phyloP scores from a whole-genome alignment of 345 rosid species.

The Gossypium longicalyx region DNA sequence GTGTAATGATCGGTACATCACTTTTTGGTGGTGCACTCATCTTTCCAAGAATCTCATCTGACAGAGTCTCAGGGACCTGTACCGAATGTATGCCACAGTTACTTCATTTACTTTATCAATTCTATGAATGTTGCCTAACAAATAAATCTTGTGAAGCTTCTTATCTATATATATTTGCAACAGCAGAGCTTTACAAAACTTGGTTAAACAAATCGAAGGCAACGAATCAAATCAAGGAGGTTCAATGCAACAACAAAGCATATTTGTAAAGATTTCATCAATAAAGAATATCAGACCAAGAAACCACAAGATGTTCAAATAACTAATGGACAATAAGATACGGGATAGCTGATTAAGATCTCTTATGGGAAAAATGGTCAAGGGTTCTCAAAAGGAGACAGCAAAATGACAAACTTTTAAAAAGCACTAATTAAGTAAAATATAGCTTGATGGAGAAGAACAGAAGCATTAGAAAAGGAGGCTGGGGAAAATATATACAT shows the following conservation, averaged over 20 bases:
- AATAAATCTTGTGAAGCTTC: not conserved
- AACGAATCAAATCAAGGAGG: not conserved
- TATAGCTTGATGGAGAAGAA: not conserved
- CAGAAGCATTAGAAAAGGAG: not conserved
- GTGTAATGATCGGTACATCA: constrained; percentile 71
- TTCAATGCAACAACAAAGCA: not conserved
- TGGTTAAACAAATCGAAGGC: not conserved
- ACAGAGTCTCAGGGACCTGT: constrained; percentile 88
- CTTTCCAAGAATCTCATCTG: constrained; percentile 73
- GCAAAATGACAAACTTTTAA: not conserved
- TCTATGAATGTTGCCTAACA: not conserved
- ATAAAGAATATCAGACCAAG: not conserved
- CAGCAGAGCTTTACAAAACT: not conserved
- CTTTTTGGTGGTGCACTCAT: constrained; percentile 92
- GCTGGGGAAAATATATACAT: not conserved
- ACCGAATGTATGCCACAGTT: not conserved
- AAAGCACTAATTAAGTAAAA: not conserved
- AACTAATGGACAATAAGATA: not conserved
- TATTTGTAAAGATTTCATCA: not conserved
- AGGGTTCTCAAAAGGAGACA: constrained; percentile 2
- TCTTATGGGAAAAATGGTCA: not conserved
- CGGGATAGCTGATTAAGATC: not conserved
- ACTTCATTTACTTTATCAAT: not conserved
- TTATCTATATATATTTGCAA: not conserved
- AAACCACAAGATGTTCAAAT: not conserved